Conservation (phyloP, 2,329 filamentous ascomycete species). For the Cladophialophora exuberans region DNA sequence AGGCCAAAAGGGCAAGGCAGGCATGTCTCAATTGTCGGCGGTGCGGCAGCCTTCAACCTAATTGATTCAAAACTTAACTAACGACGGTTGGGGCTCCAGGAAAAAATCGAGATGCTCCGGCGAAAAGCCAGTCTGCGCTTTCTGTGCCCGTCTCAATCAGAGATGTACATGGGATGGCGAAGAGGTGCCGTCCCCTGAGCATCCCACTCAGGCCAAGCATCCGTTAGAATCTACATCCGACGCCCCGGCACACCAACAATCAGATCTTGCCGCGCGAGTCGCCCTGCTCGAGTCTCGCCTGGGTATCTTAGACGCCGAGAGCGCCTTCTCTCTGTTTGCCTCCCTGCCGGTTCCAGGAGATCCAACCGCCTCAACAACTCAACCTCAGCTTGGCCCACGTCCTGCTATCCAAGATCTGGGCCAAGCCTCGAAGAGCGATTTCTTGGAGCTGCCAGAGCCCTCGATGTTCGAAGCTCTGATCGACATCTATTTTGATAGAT, state of each 20-base stretch:
- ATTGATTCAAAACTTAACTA: neutral
- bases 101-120: constrained; percentile 1
- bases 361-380: no score
- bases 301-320: neutral
- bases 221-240: no score
- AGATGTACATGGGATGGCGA: neutral
- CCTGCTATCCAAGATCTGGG: no score
- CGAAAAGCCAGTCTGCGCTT: constrained; percentile 1
- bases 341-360: no score
- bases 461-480: neutral
- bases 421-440: neutral
- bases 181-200: no score
- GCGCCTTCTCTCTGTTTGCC: neutral
- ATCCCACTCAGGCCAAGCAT: no score
- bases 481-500: neutral
- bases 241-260: neutral
- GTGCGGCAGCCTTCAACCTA: neutral
- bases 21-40: neutral
- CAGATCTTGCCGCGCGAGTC: neutral
- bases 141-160: neutral
- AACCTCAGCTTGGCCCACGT: no score
- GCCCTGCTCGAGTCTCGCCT: neutral
- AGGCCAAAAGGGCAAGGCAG: neutral
- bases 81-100: no score
- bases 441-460: neutral